phyloP scores from a whole-genome alignment of 2,329 filamentous ascomycete genomes.

The Fusarium verticillioides region DNA sequence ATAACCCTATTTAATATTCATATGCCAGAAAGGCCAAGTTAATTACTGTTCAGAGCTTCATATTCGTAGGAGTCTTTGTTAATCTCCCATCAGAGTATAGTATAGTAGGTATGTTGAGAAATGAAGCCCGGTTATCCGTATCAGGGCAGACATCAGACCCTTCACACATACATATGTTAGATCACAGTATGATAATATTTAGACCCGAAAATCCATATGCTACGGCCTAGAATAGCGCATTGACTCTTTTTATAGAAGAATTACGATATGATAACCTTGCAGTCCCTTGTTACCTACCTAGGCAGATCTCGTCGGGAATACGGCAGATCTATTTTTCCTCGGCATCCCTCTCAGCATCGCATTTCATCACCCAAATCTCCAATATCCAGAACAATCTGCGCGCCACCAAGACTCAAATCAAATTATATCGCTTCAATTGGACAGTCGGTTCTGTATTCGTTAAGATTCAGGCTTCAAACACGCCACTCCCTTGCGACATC shows the following conservation, averaged over 20 bases:
- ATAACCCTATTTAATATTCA: background rate
- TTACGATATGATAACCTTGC: background rate
- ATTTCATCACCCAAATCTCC: constrained; percentile 10
- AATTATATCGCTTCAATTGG: constrained; percentile 1
- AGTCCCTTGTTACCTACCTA: background rate
- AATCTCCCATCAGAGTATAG: background rate
- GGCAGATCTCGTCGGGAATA: constrained; percentile 19
- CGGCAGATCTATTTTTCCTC: constrained; percentile 46
- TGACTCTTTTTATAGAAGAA: background rate
- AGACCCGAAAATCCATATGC: background rate
- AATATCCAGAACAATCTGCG: constrained; percentile 15
- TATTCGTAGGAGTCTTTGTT: background rate
- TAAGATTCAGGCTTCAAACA: background rate
- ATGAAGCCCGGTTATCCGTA: background rate
- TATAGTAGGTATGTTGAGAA: background rate
- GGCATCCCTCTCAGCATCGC: constrained; percentile 1
- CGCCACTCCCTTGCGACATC: background rate
- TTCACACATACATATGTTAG: background rate
- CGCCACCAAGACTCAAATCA: background rate
- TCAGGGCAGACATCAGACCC: background rate
- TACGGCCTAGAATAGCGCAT: background rate
- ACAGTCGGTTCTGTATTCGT: background rate
- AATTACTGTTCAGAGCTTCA: background rate
- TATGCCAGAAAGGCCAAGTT: background rate
- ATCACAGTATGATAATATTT: background rate